Conservation (phyloP, 2,329 filamentous ascomycete species). For the Epichloe coenophiala region DNA sequence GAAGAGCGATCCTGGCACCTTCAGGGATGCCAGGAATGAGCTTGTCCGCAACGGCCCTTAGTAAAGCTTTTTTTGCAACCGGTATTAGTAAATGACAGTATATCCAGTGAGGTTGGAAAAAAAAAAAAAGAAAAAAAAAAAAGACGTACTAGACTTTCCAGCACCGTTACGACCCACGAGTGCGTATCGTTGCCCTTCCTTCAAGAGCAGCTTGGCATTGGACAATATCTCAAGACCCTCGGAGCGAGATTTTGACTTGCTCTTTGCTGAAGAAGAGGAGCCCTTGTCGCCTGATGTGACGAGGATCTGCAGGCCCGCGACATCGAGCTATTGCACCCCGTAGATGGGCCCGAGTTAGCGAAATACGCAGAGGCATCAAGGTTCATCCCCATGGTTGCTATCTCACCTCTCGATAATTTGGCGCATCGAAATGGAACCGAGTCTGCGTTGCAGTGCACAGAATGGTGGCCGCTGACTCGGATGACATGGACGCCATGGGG, state of each 20-base stretch:
- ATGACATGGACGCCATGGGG: slow-evolving; percentile 33
- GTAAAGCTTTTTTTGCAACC: slow-evolving; percentile 31
- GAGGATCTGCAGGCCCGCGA: slow-evolving; percentile 60
- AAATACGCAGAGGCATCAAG: not conserved
- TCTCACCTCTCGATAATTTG: slow-evolving; percentile 43
- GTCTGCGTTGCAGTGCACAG: slow-evolving; percentile 55
- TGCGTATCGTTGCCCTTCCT: slow-evolving; percentile 62
- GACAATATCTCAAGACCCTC: slow-evolving; percentile 53
- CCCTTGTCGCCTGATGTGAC: slow-evolving; percentile 34
- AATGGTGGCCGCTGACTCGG: slow-evolving; percentile 38
- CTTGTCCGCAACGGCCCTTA: slow-evolving; percentile 64
- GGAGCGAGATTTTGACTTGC: slow-evolving; percentile 30
- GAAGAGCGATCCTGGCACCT: slow-evolving; percentile 48
- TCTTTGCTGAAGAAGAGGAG: slow-evolving; percentile 30
- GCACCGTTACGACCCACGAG: slow-evolving; percentile 69
- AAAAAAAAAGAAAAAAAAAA: no score
- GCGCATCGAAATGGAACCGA: slow-evolving; percentile 45
- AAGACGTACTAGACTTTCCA: slow-evolving; percentile 59
- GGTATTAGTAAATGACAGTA: not conserved
- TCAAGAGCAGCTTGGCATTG: slow-evolving; percentile 56
- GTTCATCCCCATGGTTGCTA: not conserved
- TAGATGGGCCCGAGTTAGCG: not conserved
- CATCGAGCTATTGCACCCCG: slow-evolving; percentile 38
- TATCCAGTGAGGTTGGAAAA: not conserved
- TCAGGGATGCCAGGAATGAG: slow-evolving; percentile 64